A percentile compares a stretch with the other conserved stretches of the same genome.
These are phyloP conservation scores for Hyaloscypha bicolor DNA, from an alignment of 495 filamentous ascomycete genomes.

Conservation along the genomic window DNA sequence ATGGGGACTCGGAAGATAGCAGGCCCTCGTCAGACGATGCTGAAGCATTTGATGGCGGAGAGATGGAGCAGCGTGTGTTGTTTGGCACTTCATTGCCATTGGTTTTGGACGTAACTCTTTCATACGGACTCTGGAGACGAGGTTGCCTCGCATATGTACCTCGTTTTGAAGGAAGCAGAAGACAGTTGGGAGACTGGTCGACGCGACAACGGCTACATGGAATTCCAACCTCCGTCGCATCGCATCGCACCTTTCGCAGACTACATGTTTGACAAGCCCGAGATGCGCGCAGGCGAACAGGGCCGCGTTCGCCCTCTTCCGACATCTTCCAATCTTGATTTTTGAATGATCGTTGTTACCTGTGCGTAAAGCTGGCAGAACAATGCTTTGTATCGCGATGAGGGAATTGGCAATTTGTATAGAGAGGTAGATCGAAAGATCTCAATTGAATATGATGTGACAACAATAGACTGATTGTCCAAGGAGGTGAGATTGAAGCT, in stretches of 20 bases:
- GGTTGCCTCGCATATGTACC: constrained; percentile 2
- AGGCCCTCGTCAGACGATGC: neutral
- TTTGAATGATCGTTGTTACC: too few relatives aligned
- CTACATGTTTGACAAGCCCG: constrained; percentile 1
- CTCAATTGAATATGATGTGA: too few relatives aligned
- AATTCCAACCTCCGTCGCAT: neutral
- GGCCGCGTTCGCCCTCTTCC: neutral
- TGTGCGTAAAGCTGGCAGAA: too few relatives aligned
- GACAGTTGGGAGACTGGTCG: neutral
- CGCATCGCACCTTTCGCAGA: neutral
- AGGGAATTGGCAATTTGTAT: too few relatives aligned
- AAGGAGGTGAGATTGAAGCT: too few relatives aligned
- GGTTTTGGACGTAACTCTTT: neutral
- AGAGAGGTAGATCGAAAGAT: too few relatives aligned
- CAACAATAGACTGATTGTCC: too few relatives aligned
- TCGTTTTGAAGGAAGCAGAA: neutral
- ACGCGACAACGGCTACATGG: neutral
- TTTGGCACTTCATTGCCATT: neutral
- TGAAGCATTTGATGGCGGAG: neutral
- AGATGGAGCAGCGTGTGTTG: too few relatives aligned
- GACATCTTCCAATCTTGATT: neutral
- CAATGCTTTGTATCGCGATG: too few relatives aligned
- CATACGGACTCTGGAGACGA: neutral
- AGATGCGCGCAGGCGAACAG: neutral
- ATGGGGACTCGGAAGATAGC: too few relatives aligned